Conservation (phyloP, 2,329 filamentous ascomycete genomes). For the Rhynchosporium agropyri region DNA sequence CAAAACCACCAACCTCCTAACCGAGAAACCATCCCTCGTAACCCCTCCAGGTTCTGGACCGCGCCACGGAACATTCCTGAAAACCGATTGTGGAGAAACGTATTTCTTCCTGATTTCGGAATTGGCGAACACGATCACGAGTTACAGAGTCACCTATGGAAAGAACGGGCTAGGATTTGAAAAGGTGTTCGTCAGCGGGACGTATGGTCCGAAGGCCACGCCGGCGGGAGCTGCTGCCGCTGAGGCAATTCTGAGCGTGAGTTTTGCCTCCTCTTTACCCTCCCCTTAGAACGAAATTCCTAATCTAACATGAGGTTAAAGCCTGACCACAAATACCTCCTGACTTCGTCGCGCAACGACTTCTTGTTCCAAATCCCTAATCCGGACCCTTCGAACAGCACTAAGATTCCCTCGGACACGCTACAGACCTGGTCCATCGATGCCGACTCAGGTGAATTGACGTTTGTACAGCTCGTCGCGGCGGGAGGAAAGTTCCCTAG, state of each 20-base stretch:
- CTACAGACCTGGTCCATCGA: slow-evolving; percentile 65
- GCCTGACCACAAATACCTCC: slow-evolving; percentile 64
- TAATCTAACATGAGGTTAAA: slow-evolving; percentile 19
- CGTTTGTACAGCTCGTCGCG: slow-evolving; percentile 48
- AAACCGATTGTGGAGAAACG: slow-evolving; percentile 32
- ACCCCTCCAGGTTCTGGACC: slow-evolving; percentile 51
- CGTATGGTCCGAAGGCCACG: slow-evolving; percentile 49
- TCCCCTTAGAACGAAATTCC: slow-evolving; percentile 9
- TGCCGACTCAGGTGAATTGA: slow-evolving; percentile 46
- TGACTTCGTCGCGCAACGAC: slow-evolving; percentile 70
- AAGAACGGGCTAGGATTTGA: slow-evolving; percentile 48
- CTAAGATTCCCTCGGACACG: slow-evolving; percentile 60
- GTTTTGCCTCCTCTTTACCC: slow-evolving; percentile 38
- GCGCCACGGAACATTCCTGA: slow-evolving; percentile 55
- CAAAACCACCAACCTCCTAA: slow-evolving; percentile 39
- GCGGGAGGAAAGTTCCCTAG: slow-evolving; percentile 50
- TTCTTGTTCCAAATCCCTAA: slow-evolving; percentile 53
- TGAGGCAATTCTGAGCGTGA: slow-evolving; percentile 61
- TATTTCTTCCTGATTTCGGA: slow-evolving; percentile 51
- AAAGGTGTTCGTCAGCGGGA: slow-evolving; percentile 52
- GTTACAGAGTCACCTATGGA: slow-evolving; percentile 58
- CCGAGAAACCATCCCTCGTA: slow-evolving; percentile 44
- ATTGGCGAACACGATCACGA: slow-evolving; percentile 49
- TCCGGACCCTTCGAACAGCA: slow-evolving; percentile 49
- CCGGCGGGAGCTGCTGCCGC: slow-evolving; percentile 51